A percentile compares a stretch with the other conserved stretches of the same genome.
These are phyloP conservation scores for Amauroascus verrucosus DNA, from an alignment of 2,329 filamentous ascomycete species.

Conservation along the genomic window DNA sequence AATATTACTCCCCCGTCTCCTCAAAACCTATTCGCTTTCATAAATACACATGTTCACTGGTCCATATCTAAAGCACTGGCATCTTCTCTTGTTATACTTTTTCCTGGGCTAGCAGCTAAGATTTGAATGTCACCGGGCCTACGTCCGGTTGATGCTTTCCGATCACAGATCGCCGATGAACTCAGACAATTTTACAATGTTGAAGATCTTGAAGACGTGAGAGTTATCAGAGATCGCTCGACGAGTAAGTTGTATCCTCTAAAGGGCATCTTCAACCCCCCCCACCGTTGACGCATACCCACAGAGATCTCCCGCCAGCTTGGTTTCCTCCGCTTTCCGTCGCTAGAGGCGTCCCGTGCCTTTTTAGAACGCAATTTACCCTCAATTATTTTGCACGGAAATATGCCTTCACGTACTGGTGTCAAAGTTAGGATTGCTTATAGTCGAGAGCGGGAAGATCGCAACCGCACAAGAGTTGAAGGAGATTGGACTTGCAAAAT, in stretches of 20 bases:
- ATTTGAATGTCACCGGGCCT: slow-evolving; percentile 28
- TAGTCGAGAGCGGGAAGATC: slow-evolving; percentile 45
- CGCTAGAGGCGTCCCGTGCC: slow-evolving; percentile 40
- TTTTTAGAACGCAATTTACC: slow-evolving; percentile 47
- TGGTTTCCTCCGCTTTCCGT: slow-evolving; percentile 47
- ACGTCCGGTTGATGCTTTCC: slow-evolving; percentile 26
- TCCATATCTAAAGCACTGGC: slow-evolving; percentile 15
- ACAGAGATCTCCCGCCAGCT: slow-evolving; percentile 46
- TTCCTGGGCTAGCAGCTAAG: slow-evolving; percentile 31
- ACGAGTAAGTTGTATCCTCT: slow-evolving; percentile 38
- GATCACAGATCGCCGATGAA: slow-evolving; percentile 47
- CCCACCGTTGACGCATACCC: background rate
- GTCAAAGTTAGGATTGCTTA: slow-evolving; percentile 43
- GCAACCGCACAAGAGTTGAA: slow-evolving; percentile 38
- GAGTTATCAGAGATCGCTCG: slow-evolving; percentile 49
- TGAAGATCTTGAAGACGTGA: slow-evolving; percentile 46
- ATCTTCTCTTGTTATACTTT: slow-evolving; percentile 5
- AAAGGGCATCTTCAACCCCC: too few relatives aligned
- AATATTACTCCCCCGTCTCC: slow-evolving; percentile 12
- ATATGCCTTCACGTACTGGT: slow-evolving; percentile 27
- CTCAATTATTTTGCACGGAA: slow-evolving; percentile 41
- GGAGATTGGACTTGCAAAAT: slow-evolving; percentile 49
- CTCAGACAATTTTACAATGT: slow-evolving; percentile 43
- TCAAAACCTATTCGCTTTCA: slow-evolving; percentile 1
- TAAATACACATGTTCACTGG: slow-evolving; percentile 11